These are phyloP conservation scores for Fraxinus sp. DNA, from an alignment of 305 asterid genomes.

Conservation along the genomic window DNA sequence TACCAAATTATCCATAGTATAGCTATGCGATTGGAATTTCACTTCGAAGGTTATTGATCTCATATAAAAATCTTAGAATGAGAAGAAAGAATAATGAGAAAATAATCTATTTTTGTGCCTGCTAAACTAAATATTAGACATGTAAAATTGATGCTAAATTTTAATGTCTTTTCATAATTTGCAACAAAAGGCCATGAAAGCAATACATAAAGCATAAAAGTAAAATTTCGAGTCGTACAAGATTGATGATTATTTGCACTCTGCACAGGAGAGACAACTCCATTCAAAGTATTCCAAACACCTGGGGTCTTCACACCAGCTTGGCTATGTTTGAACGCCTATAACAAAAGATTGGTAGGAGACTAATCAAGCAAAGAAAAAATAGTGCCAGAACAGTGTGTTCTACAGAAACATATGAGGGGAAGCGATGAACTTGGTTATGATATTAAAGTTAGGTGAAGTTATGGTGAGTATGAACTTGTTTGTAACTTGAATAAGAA, in stretches of 20 bases:
- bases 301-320: conserved; percentile 67
- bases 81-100: not conserved
- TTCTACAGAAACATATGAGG: not conserved
- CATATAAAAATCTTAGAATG: not conserved
- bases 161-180: not conserved
- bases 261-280: conserved; percentile 49
- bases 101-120: not conserved
- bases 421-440: not conserved
- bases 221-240: conserved; percentile 35
- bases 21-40: not conserved
- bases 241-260: conserved; percentile 40
- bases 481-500: not conserved
- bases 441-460: not conserved
- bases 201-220: not conserved
- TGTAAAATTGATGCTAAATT: not conserved
- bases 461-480: not conserved
- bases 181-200: not conserved
- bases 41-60: not conserved
- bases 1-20: not conserved
- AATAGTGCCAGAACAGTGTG: not conserved
- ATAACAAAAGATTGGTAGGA: conserved; percentile 11
- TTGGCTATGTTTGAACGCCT: conserved; percentile 66
- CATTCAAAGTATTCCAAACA: conserved; percentile 65
- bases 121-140: not conserved
- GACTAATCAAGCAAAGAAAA: conserved; percentile 1